Evolutionary conservation across 768 basidiomycete genomes (phyloP).

Genomic region (Trametes sanguinea): DNA sequence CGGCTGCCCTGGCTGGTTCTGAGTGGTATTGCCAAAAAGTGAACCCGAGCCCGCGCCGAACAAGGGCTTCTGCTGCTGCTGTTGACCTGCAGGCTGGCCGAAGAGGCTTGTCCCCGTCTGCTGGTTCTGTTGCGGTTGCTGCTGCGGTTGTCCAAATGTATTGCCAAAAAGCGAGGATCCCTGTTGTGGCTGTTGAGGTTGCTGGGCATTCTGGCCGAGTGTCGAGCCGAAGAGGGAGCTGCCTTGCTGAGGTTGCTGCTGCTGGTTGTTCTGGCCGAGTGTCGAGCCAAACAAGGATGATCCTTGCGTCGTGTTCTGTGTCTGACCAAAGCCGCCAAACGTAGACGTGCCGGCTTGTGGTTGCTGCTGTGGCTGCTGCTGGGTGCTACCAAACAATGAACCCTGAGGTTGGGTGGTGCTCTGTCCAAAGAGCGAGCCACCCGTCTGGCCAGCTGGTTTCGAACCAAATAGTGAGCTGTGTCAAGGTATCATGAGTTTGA

Average conservation of each 20-base stretch:
- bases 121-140: conserved; percentile 30
- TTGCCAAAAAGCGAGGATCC: conserved; percentile 23
- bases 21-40: conserved; percentile 38
- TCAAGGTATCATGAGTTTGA: no score
- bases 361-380: conserved; percentile 21
- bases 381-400: conserved; percentile 20
- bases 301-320: conserved; percentile 2
- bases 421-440: conserved; percentile 21
- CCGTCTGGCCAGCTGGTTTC: conserved; percentile 17
- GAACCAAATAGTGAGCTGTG: conserved; percentile 13
- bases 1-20: conserved; percentile 28
- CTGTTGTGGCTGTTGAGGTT: conserved; percentile 30
- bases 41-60: conserved; percentile 25
- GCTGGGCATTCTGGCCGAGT: conserved; percentile 16
- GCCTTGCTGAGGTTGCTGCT: conserved; percentile 25
- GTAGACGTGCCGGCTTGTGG: conserved; percentile 7
- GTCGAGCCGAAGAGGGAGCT: conserved; percentile 25
- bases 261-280: conserved; percentile 24
- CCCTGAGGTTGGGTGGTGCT: conserved; percentile 18
- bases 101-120: conserved; percentile 12
- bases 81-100: conserved; percentile 35
- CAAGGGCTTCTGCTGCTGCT: conserved; percentile 32
- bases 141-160: conserved; percentile 29
- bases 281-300: conserved; percentile 19
- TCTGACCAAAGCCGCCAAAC: conserved; percentile 22